Conservation (phyloP, 169 alveolate genomes). For the Cardiosporidium cionae region DNA sequence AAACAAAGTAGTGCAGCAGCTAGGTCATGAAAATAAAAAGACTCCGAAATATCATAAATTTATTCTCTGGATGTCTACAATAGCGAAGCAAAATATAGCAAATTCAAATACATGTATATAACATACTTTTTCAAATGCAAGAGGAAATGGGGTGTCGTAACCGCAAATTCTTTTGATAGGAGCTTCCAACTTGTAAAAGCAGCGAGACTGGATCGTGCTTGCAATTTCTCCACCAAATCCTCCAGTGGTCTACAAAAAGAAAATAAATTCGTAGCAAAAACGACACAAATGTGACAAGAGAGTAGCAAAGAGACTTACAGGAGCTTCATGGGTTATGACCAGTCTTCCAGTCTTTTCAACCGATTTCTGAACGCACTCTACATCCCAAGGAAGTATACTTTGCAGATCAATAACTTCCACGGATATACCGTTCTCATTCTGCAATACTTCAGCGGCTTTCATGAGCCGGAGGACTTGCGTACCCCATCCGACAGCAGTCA, state of each 20-base stretch:
- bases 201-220: constrained; percentile 77
- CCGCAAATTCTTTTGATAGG: constrained; percentile 90
- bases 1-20: not conserved
- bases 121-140: constrained; percentile 71
- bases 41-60: not conserved
- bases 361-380: constrained; percentile 78
- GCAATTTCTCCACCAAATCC: constrained; percentile 91
- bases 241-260: not conserved
- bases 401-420: constrained; percentile 87
- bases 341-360: constrained; percentile 87
- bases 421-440: constrained; percentile 69
- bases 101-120: not conserved
- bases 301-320: constrained; percentile 40
- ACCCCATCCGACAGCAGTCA: constrained; percentile 79
- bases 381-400: constrained; percentile 93
- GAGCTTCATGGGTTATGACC: constrained; percentile 91
- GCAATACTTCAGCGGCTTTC: constrained; percentile 80
- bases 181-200: constrained; percentile 86
- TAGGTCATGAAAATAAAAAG: not conserved
- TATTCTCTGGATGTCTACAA: not conserved
- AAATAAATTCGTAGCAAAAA: not conserved
- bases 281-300: not conserved
- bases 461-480: constrained; percentile 60
- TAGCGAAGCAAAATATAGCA: not conserved
- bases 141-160: constrained; percentile 93